Evolutionary conservation across 768 basidiomycete species (phyloP), one percentile per base, ranked within the genome.

Genomic region (Termitomyces sp.): DNA sequence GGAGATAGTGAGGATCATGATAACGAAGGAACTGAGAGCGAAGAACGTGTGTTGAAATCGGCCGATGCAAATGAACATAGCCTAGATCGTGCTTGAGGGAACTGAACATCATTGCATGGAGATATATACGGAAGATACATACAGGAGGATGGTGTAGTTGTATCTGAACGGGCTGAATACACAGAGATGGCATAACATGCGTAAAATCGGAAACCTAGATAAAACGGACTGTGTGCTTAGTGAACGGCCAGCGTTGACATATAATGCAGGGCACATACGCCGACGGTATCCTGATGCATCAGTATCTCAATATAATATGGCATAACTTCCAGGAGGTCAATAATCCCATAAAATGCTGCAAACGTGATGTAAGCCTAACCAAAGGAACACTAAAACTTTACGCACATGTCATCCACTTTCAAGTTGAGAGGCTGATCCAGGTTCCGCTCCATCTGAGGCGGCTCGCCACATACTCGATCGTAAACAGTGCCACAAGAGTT

Each of bases 91-190:
- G 51, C 91, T 92, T 58, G 24, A 4, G 9, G 22, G 50, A 12
- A 49, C 45, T 20, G 28, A 59, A 66, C 48, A 58, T 40, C 45
- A 13, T 9, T 16, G 36, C 16, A 60, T 7, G 28, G 18, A 28
- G 4, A 24, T 53, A 20, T 42, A 32, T 15, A 7, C 22, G 46
- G 3, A 4, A 38, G 6, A 11, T 50, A 80, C 91, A 59, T 72
- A 92, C 87, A 93, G 74, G n/a, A 94, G 80, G 59, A 93, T 87
- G 16, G 89, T 91, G 66, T 87, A 87, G 63, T 88, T 92, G 68
- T 93, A 88, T 59, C 88, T 84, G 81, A 96, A 96, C 0, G 94
- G 92, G 51, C 91, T 79, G 75, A 96, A 97, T 7, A 96, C 93
- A 20, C 94, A 85, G 24, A 96, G 73, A 2, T 96, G 82, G 36